phyloP scores from a whole-genome alignment of 2,329 filamentous ascomycete genomes.

The Sclerotinia trifoliorum region DNA sequence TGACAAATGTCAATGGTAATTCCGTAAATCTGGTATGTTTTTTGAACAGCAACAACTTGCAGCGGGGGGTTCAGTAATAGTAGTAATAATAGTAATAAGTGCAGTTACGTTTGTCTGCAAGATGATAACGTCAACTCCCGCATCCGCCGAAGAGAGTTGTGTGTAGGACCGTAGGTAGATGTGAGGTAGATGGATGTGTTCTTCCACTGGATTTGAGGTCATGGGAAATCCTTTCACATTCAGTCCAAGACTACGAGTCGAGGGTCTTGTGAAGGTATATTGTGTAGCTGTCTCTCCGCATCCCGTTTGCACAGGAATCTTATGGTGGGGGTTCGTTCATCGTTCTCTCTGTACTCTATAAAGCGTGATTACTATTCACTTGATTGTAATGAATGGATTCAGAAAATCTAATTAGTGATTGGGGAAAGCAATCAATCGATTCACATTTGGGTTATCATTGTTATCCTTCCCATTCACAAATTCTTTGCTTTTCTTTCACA shows the following conservation, averaged over 20 bases:
- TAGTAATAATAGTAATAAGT: too few relatives aligned
- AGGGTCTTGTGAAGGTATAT: constrained; percentile 2
- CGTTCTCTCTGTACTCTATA: not conserved
- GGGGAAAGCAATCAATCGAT: not conserved
- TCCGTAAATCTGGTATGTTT: too few relatives aligned
- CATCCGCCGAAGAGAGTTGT: not conserved
- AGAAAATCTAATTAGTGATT: not conserved
- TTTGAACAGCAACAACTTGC: too few relatives aligned
- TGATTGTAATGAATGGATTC: not conserved
- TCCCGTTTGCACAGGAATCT: too few relatives aligned
- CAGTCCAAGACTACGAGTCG: constrained; percentile 7
- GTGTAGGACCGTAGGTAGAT: too few relatives aligned
- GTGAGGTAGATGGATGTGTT: too few relatives aligned
- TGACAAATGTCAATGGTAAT: constrained; percentile 15
- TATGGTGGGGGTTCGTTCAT: not conserved
- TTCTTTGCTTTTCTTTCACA: not conserved
- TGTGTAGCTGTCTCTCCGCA: too few relatives aligned
- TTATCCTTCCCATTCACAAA: not conserved
- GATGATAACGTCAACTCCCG: not conserved
- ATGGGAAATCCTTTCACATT: not conserved
- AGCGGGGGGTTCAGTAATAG: too few relatives aligned
- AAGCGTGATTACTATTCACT: not conserved
- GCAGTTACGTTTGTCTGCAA: not conserved
- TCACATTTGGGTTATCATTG: not conserved
- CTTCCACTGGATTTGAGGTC: not conserved